A percentile compares a stretch with the other conserved stretches of the same genome.
Evolutionary conservation across 2,329 filamentous ascomycete genomes (phyloP).

Genomic region (Penicillium sp.): DNA sequence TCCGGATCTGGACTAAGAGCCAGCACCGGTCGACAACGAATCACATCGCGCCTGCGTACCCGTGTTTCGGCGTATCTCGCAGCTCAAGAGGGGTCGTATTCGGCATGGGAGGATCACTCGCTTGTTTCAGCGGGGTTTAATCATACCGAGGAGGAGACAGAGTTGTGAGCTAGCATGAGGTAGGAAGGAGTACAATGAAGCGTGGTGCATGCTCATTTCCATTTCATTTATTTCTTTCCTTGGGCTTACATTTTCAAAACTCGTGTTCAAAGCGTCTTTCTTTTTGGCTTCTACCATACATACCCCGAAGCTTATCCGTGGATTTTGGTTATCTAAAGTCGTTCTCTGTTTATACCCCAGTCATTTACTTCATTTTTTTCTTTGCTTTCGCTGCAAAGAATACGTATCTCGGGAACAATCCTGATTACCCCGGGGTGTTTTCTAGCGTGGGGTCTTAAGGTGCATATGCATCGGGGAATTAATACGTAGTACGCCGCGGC

Average conservation of each 20-base stretch:
- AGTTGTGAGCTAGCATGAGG: constrained; percentile 34
- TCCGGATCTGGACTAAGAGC: neutral
- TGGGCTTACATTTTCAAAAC: neutral
- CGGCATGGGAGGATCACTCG: constrained; percentile 44
- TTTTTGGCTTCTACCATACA: neutral
- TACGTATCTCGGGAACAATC: neutral
- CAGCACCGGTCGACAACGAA: constrained; percentile 5
- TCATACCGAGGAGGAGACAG: constrained; percentile 44
- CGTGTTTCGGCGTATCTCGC: constrained; percentile 42
- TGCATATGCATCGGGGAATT: neutral
- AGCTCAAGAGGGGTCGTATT: constrained; percentile 43
- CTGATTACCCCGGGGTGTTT: neutral
- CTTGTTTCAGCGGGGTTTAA: constrained; percentile 47
- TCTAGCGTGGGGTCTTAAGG: neutral
- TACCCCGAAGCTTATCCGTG: neutral
- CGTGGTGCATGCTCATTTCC: neutral
- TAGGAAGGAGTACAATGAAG: neutral
- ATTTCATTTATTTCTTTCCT: neutral
- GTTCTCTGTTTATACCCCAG: neutral
- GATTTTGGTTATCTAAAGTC: neutral
- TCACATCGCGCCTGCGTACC: constrained; percentile 17
- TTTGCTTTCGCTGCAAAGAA: neutral
- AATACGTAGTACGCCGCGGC: neutral
- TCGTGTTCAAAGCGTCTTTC: neutral
- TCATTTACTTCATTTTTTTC: neutral